Evolutionary conservation across 495 filamentous ascomycete species (phyloP).

Genomic region (Pyronema domesticum): DNA sequence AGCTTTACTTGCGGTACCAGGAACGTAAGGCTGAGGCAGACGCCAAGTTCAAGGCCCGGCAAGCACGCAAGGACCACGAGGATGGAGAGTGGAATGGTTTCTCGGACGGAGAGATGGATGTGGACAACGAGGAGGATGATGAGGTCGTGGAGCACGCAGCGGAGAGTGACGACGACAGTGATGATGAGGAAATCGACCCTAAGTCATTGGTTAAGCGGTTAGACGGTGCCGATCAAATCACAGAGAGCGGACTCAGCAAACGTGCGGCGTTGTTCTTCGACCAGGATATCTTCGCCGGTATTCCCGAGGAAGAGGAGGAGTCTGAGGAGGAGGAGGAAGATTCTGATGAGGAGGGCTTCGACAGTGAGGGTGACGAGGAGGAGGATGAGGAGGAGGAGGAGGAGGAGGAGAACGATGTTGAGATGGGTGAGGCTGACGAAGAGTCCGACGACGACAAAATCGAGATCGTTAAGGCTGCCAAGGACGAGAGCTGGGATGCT

Average conservation of each 20-base stretch:
- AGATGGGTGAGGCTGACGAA: conserved; percentile 23
- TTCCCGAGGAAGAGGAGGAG: conserved; percentile 42
- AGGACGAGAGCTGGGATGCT: conserved; percentile 50
- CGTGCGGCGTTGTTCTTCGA: conserved; percentile 78
- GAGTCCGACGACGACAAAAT: conserved; percentile 33
- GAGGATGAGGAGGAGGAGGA: conserved; percentile 22
- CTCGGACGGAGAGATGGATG: conserved; percentile 45
- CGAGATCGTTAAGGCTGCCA: conserved; percentile 37
- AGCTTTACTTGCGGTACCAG: conserved; percentile 67
- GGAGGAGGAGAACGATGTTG: conserved; percentile 27
- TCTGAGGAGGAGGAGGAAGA: conserved; percentile 29
- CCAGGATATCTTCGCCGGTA: conserved; percentile 81
- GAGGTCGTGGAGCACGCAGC: conserved; percentile 32
- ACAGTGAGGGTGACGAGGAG: conserved; percentile 30
- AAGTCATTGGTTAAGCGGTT: conserved; percentile 35
- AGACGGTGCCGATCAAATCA: conserved; percentile 29
- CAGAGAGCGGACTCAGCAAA: conserved; percentile 47
- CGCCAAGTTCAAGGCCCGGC: conserved; percentile 77
- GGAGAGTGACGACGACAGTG: conserved; percentile 38
- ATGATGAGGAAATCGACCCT: conserved; percentile 30
- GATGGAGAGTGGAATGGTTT: conserved; percentile 88
- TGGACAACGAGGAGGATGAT: conserved; percentile 36
- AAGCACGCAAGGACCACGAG: conserved; percentile 59
- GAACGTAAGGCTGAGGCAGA: conserved; percentile 60
- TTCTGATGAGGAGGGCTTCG: conserved; percentile 33